Evolutionary conservation across 768 basidiomycete species (phyloP), one percentile per base, ranked within the genome.

Genomic region (Pleurotus eryngii): DNA sequence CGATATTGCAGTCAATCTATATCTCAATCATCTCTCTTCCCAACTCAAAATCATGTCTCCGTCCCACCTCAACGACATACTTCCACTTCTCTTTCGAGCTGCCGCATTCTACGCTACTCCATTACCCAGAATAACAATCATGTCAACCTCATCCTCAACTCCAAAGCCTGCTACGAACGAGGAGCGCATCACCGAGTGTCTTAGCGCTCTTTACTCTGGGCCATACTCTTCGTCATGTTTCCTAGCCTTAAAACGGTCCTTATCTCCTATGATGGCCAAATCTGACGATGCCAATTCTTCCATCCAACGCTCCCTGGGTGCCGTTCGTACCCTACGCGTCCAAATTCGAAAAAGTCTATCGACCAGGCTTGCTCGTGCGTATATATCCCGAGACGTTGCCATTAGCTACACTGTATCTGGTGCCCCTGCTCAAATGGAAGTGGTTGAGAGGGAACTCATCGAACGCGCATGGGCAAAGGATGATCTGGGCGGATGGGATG

Each of bases 381-480:
- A 82, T 62, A 87, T 90, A 56, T 72, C 76, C 3, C 77, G 82
- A 43, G 76, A 84, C 61, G 75, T 71, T 12, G 76, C 82, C 2
- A 64, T 76, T 11, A 74, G 74, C 8, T 86, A 87, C 57, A 77
- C 84, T 0, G 77, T 77, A 40, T 81, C 86, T 1, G 87, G 86
- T 11, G 81, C 79, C 1, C 83, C 85, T 0, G 77, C 77, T 0
- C 76, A 82, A 43, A 74, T 88, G 64, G 82, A 83, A 54, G 68
- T 90, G 7, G 30, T 35, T 3, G 85, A 84, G 57, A 74, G 73
- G 43, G 85, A 85, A 15, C 67, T 89, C 58, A 80, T 90, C 80
- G 87, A 89, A 62, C 78, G 81, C 2, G 88, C 87, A 0, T 90
- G 87, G 87, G 78, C 86, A 1, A 85, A 83, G 63, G 82, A 88